phyloP scores from a whole-genome alignment of 768 basidiomycete species.

The Leccinum barrowsii region DNA sequence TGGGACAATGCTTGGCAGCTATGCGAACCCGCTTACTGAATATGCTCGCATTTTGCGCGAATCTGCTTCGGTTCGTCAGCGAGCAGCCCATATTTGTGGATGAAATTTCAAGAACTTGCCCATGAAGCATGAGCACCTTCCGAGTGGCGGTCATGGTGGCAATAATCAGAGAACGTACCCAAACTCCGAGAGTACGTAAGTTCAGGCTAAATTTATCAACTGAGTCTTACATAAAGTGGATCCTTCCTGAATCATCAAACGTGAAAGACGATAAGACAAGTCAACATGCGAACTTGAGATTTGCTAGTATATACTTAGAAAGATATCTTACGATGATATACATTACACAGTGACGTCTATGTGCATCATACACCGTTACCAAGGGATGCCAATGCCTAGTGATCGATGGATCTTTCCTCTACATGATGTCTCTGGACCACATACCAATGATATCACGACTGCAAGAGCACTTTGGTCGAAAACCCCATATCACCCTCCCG shows the following conservation, averaged over 20 bases:
- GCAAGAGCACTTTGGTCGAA: conserved; percentile 8
- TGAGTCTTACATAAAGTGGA: background rate
- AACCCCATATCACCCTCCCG: conserved; percentile 21
- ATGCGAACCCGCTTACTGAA: conserved; percentile 66
- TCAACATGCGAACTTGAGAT: no score
- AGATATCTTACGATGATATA: background rate
- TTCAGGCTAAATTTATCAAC: background rate
- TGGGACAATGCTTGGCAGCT: background rate
- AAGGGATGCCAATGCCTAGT: background rate
- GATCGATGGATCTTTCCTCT: background rate
- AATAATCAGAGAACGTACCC: background rate
- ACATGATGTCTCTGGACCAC: background rate
- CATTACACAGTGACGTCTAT: background rate
- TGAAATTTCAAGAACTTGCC: conserved; percentile 27
- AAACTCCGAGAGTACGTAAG: background rate
- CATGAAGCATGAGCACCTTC: conserved; percentile 46
- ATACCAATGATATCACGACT: conserved; percentile 2
- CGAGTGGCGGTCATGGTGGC: conserved; percentile 22
- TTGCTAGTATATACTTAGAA: background rate
- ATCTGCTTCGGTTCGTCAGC: conserved; percentile 37
- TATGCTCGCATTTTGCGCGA: conserved; percentile 65
- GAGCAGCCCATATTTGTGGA: background rate
- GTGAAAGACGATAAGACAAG: background rate
- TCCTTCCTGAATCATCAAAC: no score
- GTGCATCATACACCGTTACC: conserved; percentile 1